A percentile compares a stretch with the other conserved stretches of the same genome.
These are phyloP conservation scores for Aristolochia fimbriata DNA, from an alignment of 164 flowering plant species.

Conservation along the genomic window DNA sequence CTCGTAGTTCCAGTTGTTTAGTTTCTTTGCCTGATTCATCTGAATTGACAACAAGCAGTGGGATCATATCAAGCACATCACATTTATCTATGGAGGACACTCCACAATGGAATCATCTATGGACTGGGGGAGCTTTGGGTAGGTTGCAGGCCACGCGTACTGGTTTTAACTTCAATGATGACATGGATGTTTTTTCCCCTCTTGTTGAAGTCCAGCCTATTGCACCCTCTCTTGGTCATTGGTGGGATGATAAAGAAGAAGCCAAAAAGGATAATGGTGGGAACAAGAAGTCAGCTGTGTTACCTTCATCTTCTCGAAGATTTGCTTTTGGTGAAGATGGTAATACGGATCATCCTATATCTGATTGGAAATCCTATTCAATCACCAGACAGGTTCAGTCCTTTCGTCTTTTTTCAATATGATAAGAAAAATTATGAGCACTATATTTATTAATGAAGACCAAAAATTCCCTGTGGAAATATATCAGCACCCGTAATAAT, in stretches of 20 bases:
- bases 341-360: constrained; percentile 41
- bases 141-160: constrained; percentile 67
- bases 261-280: constrained; percentile 40
- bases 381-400: constrained; percentile 53
- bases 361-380: constrained; percentile 71
- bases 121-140: constrained; percentile 53
- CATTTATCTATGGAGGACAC: constrained; percentile 56
- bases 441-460: too few species aligned
- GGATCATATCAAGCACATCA: constrained; percentile 25
- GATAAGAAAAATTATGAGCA: too few species aligned
- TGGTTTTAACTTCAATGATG: constrained; percentile 69
- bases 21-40: constrained; percentile 33
- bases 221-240: constrained; percentile 68
- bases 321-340: constrained; percentile 52
- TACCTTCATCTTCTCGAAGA: constrained; percentile 53
- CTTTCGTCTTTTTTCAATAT: background rate
- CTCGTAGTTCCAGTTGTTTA: constrained; percentile 39
- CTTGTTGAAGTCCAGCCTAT: constrained; percentile 91
- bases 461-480: too few species aligned
- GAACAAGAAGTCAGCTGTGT: constrained; percentile 50
- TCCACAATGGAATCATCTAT: constrained; percentile 47
- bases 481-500: too few species aligned
- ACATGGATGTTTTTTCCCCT: constrained; percentile 98
- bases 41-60: constrained; percentile 28
- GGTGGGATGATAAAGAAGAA: constrained; percentile 54